Evolutionary conservation across 192 early-diverging fungal species (phyloP), one percentile per base, ranked within the genome.

Genomic region (Gonapodya sp.): DNA sequence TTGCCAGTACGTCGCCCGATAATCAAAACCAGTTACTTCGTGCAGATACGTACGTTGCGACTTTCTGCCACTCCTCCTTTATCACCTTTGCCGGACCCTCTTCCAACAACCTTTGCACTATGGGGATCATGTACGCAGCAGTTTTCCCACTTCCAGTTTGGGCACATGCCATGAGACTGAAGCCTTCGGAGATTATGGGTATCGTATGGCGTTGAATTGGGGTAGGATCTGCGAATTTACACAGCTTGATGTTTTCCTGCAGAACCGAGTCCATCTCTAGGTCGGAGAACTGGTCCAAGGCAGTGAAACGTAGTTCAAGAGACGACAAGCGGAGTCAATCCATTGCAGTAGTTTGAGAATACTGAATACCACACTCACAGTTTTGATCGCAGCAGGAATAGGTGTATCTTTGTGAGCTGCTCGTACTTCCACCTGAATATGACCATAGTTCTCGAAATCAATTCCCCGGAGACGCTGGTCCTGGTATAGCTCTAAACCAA

Each of bases 101-200:
- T 24, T 64, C 46, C 46, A 64, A 64, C 8, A 64, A 16, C 46
- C 79, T 96, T 64, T 64, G 95, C 78, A 99, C 82, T 32, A 99
- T 96, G 0, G 96, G 95, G 34, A 99, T 85, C 64, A 96, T 80
- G 80, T 94, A 99, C 0, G 98, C 97, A 83, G 97, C 84, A 0
- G 98, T 99, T 86, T 99, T 99, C 83, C 98, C 98, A 1, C 95
- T 96, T 79, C 98, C 97, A 31, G 98, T 99, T 36, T 96, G 98
- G 2, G 98, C 96, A 86, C 95, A 94, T 0, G 95, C 94, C 89
- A 99, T 97, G 0, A 99, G 36, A 84, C 98, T 97, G 18, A 94
- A 91, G n/a, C 46, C 46, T 24, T 64, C 46, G 8, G 46, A 16
- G 46, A 64, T 24, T 16, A 64, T 64, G 46, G 46, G 46, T 64